Percentiles rank a stretch among this genome's conserved stretches.
Evolutionary conservation across 1,284 basidiomycete species (phyloP).

Genomic region (Rhodotorula sp.): DNA sequence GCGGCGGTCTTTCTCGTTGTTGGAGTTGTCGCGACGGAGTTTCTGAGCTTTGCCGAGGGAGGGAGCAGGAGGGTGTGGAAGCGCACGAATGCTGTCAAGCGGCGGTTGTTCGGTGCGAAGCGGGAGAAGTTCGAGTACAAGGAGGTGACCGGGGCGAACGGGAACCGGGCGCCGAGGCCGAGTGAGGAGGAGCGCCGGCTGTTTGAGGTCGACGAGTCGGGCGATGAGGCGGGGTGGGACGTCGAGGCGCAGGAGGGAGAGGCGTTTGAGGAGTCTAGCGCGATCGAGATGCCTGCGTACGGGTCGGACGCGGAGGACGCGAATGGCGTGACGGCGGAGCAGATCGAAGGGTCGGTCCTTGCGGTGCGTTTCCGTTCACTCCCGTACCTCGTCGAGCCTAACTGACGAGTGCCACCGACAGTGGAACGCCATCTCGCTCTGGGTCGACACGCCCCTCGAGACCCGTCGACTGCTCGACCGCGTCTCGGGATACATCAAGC

Average conservation of each 20-base stretch:
- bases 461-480: constrained; percentile 51
- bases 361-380: constrained; percentile 50
- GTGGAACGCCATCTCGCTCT: constrained; percentile 51
- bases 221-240: constrained; percentile 6
- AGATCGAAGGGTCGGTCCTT: constrained; percentile 46
- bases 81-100: constrained; percentile 40
- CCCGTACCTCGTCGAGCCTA: neutral
- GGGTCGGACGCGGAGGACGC: constrained; percentile 8
- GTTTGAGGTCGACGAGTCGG: neutral
- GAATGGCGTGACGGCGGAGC: neutral
- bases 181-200: neutral
- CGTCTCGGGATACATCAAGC: constrained; percentile 55
- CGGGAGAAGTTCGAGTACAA: constrained; percentile 36
- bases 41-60: constrained; percentile 34
- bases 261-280: neutral
- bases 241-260: constrained; percentile 11
- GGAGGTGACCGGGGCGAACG: constrained; percentile 26
- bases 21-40: constrained; percentile 40
- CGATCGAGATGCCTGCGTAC: neutral
- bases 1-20: constrained; percentile 46
- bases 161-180: neutral
- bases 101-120: constrained; percentile 8
- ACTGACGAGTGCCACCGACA: constrained; percentile 37
- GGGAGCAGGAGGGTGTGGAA: constrained; percentile 41
- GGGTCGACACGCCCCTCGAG: constrained; percentile 36